Evolutionary conservation across 768 basidiomycete genomes (phyloP).

Genomic region (Rhodocollybia butyracea): DNA sequence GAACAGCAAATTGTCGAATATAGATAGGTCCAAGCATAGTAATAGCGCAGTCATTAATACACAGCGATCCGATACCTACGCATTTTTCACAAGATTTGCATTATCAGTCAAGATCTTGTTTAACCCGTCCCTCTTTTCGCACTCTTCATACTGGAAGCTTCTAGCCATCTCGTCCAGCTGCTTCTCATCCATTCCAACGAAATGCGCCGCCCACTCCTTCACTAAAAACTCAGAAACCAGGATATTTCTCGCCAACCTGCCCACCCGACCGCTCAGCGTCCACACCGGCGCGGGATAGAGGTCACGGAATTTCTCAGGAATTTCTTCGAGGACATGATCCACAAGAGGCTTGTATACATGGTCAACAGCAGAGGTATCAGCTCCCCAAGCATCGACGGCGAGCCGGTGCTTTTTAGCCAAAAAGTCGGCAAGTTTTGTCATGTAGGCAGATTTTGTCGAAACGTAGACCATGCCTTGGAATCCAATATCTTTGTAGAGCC

Average conservation of each 20-base stretch:
- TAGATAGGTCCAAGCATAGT: no score
- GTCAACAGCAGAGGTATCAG: slow-evolving; percentile 54
- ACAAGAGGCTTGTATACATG: slow-evolving; percentile 64
- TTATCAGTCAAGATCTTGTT: slow-evolving; percentile 48
- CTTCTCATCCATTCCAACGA: slow-evolving; percentile 50
- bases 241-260: slow-evolving; percentile 61
- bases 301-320: slow-evolving; percentile 46
- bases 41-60: no score
- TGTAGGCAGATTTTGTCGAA: slow-evolving; percentile 66
- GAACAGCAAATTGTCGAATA: no score
- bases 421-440: slow-evolving; percentile 64
- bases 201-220: slow-evolving; percentile 71
- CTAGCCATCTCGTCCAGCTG: slow-evolving; percentile 73
- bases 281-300: slow-evolving; percentile 66
- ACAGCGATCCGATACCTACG: slow-evolving; percentile 6
- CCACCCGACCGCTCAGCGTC: slow-evolving; percentile 53
- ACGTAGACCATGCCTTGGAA: slow-evolving; percentile 84
- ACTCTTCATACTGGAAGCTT: slow-evolving; percentile 71
- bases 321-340: slow-evolving; percentile 56
- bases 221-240: slow-evolving; percentile 70
- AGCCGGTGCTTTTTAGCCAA: slow-evolving; percentile 76
- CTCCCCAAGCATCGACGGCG: slow-evolving; percentile 77
- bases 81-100: slow-evolving; percentile 18
- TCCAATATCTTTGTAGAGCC: slow-evolving; percentile 87
- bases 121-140: slow-evolving; percentile 64